Percentiles rank a stretch among this genome's conserved stretches.
Evolutionary conservation across 352 stramenopile genomes (phyloP).

Genomic region (Plasmopara muralis): DNA sequence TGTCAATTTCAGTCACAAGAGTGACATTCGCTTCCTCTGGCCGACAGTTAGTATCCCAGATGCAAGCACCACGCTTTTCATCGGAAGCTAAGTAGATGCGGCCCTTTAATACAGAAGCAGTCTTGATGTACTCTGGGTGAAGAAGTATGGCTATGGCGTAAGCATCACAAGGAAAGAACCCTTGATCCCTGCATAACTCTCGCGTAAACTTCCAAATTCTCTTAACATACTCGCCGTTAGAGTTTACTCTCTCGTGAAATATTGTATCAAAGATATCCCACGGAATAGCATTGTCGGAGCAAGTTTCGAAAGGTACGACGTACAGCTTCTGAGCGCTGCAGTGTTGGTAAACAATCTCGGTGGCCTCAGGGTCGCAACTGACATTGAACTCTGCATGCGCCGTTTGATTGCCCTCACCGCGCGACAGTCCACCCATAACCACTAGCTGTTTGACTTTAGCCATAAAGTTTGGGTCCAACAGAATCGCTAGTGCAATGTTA

Average conservation of each 20-base stretch:
- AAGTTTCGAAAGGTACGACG: slow-evolving; percentile 70
- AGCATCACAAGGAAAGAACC: slow-evolving; percentile 66
- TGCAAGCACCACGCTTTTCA: slow-evolving; percentile 40
- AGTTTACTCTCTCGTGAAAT: slow-evolving; percentile 37
- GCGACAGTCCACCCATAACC: slow-evolving; percentile 68
- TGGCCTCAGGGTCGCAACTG: slow-evolving; percentile 72
- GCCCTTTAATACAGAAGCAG: slow-evolving; percentile 31
- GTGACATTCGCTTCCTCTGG: slow-evolving; percentile 49
- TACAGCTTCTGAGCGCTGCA: slow-evolving; percentile 50
- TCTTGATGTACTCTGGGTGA: slow-evolving; percentile 47
- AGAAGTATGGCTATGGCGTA: slow-evolving; percentile 68
- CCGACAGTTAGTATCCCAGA: slow-evolving; percentile 36
- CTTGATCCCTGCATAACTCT: slow-evolving; percentile 30
- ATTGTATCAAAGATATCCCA: slow-evolving; percentile 67
- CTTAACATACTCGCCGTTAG: slow-evolving; percentile 43
- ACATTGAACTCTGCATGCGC: slow-evolving; percentile 75
- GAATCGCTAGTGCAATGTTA: slow-evolving; percentile 69
- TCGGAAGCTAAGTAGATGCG: slow-evolving; percentile 50
- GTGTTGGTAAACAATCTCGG: slow-evolving; percentile 65
- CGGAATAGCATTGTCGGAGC: slow-evolving; percentile 39
- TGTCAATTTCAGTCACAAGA: slow-evolving; percentile 59
- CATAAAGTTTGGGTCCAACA: slow-evolving; percentile 64
- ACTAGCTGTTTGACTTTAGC: slow-evolving; percentile 54
- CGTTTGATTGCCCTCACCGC: slow-evolving; percentile 65
- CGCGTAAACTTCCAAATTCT: slow-evolving; percentile 59